Conservation (phyloP, 306 rosid species). For the Trichosanthes truncata region DNA sequence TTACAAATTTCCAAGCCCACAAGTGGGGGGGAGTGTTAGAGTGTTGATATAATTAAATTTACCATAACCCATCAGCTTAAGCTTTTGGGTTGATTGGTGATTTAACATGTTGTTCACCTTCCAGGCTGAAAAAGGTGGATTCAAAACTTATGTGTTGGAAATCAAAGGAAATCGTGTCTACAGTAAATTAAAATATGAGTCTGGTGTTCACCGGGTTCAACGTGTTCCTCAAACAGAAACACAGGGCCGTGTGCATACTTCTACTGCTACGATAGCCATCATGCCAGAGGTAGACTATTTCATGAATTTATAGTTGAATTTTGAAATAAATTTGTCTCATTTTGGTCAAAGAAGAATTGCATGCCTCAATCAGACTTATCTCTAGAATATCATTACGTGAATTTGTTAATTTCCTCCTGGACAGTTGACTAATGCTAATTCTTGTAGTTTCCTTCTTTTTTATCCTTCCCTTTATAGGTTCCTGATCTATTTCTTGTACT, state of each 20-base stretch:
- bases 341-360: not conserved
- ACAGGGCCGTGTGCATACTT: constrained; percentile 96
- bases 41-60: too few relatives aligned
- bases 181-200: constrained; percentile 89
- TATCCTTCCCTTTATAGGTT: not conserved
- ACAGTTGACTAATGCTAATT: not conserved
- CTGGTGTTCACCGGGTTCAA: constrained; percentile 98
- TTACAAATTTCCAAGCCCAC: too few relatives aligned
- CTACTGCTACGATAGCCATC: constrained; percentile 97
- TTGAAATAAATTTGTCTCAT: not conserved
- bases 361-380: not conserved
- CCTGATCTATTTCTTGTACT: not conserved
- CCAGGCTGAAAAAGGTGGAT: constrained; percentile 97
- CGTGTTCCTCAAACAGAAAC: constrained; percentile 97
- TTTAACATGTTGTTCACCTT: constrained; percentile 18
- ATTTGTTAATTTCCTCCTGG: not conserved
- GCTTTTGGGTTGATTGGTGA: too few relatives aligned
- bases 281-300: constrained; percentile 86
- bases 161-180: constrained; percentile 81
- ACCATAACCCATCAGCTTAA: too few relatives aligned
- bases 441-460: not conserved
- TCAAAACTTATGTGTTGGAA: constrained; percentile 93
- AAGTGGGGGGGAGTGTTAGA: too few relatives aligned
- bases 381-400: not conserved
- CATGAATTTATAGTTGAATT: not conserved